These are phyloP conservation scores for Neurospora sp. DNA, from an alignment of 495 filamentous ascomycete species.

Conservation along the genomic window DNA sequence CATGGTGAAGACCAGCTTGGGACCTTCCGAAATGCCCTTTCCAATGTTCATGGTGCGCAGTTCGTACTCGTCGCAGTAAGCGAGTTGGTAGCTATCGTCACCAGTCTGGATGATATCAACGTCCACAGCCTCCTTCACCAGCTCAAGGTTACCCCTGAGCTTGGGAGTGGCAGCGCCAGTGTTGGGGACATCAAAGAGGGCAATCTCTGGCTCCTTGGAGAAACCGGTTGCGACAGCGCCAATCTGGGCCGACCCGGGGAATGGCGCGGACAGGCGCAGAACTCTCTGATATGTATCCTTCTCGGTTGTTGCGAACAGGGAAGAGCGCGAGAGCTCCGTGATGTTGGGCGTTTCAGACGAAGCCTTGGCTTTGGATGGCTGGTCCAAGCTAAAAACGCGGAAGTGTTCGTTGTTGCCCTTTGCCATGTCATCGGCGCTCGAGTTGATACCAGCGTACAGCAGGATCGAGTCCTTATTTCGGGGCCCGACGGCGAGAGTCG, in stretches of 20 bases:
- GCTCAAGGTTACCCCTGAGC: constrained; percentile 55
- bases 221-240: constrained; percentile 68
- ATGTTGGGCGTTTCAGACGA: constrained; percentile 34
- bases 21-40: constrained; percentile 41
- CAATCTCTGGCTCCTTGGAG: constrained; percentile 61
- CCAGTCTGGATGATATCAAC: constrained; percentile 59
- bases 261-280: constrained; percentile 56
- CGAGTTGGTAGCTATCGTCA: constrained; percentile 53
- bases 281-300: constrained; percentile 62
- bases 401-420: constrained; percentile 83
- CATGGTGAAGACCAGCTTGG: constrained; percentile 50
- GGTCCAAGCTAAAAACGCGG: constrained; percentile 59
- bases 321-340: constrained; percentile 44
- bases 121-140: constrained; percentile 68
- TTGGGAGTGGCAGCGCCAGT: constrained; percentile 45
- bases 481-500: constrained; percentile 60
- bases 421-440: constrained; percentile 55
- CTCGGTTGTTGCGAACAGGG: constrained; percentile 50
- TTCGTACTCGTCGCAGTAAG: constrained; percentile 72
- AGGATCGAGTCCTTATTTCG: constrained; percentile 44
- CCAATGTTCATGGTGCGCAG: constrained; percentile 48
- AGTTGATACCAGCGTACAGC: constrained; percentile 81
- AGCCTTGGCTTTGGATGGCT: constrained; percentile 32
- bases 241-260: constrained; percentile 45
- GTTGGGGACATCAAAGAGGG: constrained; percentile 61